Percentiles rank a stretch among this genome's conserved stretches.
phyloP scores from a whole-genome alignment of 2,329 filamentous ascomycete species.

The Monilinia polystroma region DNA sequence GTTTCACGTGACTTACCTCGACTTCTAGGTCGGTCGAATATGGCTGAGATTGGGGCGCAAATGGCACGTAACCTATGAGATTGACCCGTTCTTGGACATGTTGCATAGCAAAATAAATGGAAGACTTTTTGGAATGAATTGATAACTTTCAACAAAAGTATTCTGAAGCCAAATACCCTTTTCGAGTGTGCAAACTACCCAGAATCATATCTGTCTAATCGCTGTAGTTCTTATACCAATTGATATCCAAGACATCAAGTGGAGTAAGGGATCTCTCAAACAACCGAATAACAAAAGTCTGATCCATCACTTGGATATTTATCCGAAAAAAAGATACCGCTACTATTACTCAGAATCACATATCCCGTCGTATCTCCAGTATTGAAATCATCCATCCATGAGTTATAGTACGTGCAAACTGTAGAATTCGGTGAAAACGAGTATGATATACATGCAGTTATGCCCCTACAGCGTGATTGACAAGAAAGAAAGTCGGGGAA shows the following conservation, averaged over 20 bases:
- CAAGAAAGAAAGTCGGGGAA: background rate
- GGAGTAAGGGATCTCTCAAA: background rate
- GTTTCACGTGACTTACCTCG: background rate
- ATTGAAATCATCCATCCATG: constrained; percentile 11
- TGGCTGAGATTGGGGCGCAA: background rate
- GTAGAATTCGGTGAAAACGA: background rate
- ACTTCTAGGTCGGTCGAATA: background rate
- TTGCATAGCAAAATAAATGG: no score
- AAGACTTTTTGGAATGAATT: background rate
- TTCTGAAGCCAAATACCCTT: background rate
- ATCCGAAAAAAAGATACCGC: constrained; percentile 15
- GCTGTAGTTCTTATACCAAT: background rate
- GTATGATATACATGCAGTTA: constrained; percentile 16
- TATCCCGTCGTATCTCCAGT: constrained; percentile 7
- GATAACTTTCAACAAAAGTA: background rate
- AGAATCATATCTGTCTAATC: background rate
- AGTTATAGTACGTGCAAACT: constrained; percentile 4
- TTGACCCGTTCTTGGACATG: no score
- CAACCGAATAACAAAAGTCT: constrained; percentile 1
- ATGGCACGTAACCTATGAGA: background rate
- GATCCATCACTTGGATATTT: constrained; percentile 21
- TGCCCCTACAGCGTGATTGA: background rate
- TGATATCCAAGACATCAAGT: background rate
- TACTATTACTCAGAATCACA: constrained; percentile 6
- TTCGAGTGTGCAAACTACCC: background rate